A percentile compares a stretch with the other conserved stretches of the same genome.
Evolutionary conservation across 495 filamentous ascomycete genomes (phyloP).

Genomic region (Lophiotrema nucula): DNA sequence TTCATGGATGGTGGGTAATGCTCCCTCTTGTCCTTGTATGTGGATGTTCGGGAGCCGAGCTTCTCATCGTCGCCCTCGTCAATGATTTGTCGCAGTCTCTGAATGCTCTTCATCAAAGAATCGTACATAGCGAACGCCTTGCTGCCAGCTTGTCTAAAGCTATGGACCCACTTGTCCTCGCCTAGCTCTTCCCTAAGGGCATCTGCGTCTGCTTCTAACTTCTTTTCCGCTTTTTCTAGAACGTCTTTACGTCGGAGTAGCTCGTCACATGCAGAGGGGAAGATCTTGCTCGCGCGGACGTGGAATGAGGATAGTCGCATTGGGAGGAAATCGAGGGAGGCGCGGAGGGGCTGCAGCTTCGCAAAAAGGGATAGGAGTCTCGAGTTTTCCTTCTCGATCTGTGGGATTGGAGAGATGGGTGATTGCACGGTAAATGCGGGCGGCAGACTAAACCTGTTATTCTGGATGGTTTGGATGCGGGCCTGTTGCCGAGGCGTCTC

Average conservation of each 20-base stretch:
- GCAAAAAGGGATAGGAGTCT: slow-evolving; percentile 83
- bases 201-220: slow-evolving; percentile 83
- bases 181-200: slow-evolving; percentile 81
- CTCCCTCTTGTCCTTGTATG: slow-evolving; percentile 89
- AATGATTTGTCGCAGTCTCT: slow-evolving; percentile 75
- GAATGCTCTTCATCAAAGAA: slow-evolving; percentile 80
- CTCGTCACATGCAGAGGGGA: slow-evolving; percentile 88
- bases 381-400: slow-evolving; percentile 72
- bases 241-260: slow-evolving; percentile 66
- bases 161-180: slow-evolving; percentile 91
- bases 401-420: slow-evolving; percentile 50
- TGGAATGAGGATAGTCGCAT: slow-evolving; percentile 90
- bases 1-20: slow-evolving; percentile 96
- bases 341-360: slow-evolving; percentile 87
- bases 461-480: slow-evolving; percentile 46
- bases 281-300: slow-evolving; percentile 66
- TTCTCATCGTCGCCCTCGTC: slow-evolving; percentile 70
- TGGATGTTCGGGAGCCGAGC: slow-evolving; percentile 80
- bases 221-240: slow-evolving; percentile 77
- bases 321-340: slow-evolving; percentile 93
- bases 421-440: slow-evolving; percentile 58
- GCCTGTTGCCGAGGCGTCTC: slow-evolving; percentile 63
- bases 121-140: slow-evolving; percentile 95
- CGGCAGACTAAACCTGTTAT: slow-evolving; percentile 67
- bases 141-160: slow-evolving; percentile 88